Evolutionary conservation across 2,329 filamentous ascomycete species (phyloP).

Genomic region (Alternaria arbusti): DNA sequence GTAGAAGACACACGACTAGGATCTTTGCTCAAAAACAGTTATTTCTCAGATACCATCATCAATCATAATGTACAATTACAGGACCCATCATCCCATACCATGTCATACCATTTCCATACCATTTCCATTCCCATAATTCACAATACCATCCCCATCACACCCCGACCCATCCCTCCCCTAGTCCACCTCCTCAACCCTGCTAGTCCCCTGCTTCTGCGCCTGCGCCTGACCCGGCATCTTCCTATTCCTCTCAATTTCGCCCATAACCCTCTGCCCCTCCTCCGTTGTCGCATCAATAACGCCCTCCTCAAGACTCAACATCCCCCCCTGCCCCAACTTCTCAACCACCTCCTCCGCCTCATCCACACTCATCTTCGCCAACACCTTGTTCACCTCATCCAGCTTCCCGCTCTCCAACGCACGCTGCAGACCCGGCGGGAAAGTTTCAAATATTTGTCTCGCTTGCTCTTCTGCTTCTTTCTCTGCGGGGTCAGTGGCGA

Average conservation of each 20-base stretch:
- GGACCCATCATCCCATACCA: not conserved
- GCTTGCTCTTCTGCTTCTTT: constrained; percentile 63
- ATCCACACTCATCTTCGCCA: constrained; percentile 86
- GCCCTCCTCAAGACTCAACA: constrained; percentile 88
- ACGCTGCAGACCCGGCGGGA: constrained; percentile 78
- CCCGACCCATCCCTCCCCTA: not conserved
- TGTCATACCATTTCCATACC: not conserved
- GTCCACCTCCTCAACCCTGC: not conserved
- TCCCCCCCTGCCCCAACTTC: constrained; percentile 80
- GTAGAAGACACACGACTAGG: not conserved
- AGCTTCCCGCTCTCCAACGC: constrained; percentile 88
- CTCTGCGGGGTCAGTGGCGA: constrained; percentile 58
- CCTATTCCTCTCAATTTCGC: constrained; percentile 64
- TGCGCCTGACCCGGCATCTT: constrained; percentile 51
- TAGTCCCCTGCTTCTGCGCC: not conserved
- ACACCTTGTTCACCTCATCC: constrained; percentile 85
- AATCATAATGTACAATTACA: constrained; percentile 18
- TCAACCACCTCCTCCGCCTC: constrained; percentile 86
- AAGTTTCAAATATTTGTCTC: constrained; percentile 80
- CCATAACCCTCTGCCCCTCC: constrained; percentile 78
- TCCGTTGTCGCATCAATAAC: constrained; percentile 95
- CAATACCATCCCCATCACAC: not conserved
- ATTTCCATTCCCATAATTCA: not conserved
- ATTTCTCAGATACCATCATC: constrained; percentile 10
- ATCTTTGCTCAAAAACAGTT: not conserved